A percentile compares a stretch with the other conserved stretches of the same genome.
These are phyloP conservation scores for Penicillium sp. DNA, from an alignment of 2,329 filamentous ascomycete genomes.

Conservation along the genomic window DNA sequence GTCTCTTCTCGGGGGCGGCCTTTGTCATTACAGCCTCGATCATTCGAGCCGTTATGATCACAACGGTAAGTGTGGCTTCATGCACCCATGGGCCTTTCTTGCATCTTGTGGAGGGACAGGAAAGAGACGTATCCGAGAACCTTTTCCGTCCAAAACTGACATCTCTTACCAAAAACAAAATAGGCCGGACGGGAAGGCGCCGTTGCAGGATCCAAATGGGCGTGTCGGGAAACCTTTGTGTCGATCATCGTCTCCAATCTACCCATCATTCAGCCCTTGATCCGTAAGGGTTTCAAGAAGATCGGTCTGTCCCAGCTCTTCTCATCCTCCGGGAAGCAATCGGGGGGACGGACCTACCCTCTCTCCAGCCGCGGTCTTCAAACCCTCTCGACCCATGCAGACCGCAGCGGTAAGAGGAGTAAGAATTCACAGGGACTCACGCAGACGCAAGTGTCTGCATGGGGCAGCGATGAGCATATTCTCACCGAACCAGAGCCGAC, in stretches of 20 bases:
- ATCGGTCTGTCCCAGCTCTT: slow-evolving; percentile 25
- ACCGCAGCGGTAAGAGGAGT: slow-evolving; percentile 8
- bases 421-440: slow-evolving; percentile 11
- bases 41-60: slow-evolving; percentile 46
- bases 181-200: slow-evolving; percentile 31
- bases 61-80: slow-evolving; percentile 25
- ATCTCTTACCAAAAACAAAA: neutral
- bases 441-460: slow-evolving; percentile 16
- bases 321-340: slow-evolving; percentile 17
- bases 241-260: slow-evolving; percentile 38
- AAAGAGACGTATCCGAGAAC: too few species aligned
- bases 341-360: slow-evolving; percentile 13
- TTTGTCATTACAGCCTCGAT: slow-evolving; percentile 51
- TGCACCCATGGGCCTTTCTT: too few species aligned
- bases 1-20: slow-evolving; percentile 49
- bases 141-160: too few species aligned
- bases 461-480: slow-evolving; percentile 28
- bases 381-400: slow-evolving; percentile 12
- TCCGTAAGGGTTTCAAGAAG: slow-evolving; percentile 21
- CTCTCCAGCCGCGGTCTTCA: slow-evolving; percentile 15
- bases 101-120: too few species aligned
- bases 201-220: slow-evolving; percentile 35
- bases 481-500: slow-evolving; percentile 6
- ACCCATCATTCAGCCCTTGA: slow-evolving; percentile 35
- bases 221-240: slow-evolving; percentile 40